Percentiles rank a stretch among this genome's conserved stretches.
These are phyloP conservation scores for Sphagnum contortum DNA, from an alignment of 225 moss, liverwort and hornwort species.

Conservation along the genomic window DNA sequence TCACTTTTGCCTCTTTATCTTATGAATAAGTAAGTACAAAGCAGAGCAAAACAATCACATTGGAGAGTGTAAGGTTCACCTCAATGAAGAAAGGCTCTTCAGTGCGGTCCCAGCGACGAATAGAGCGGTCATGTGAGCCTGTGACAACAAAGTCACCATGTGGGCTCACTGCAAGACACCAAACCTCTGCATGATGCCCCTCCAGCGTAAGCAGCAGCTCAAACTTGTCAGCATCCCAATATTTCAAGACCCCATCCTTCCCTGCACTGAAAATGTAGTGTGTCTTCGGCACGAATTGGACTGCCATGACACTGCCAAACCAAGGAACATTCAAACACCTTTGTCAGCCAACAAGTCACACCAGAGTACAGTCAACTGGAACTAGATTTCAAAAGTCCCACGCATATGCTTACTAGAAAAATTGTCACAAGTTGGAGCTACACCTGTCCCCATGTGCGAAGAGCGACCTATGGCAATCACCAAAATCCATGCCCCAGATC, in stretches of 20 bases:
- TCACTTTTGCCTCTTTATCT: background rate
- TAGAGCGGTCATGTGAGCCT: conserved; percentile 96
- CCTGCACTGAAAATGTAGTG: conserved; percentile 93
- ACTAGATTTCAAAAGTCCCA: no score
- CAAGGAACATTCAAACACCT: background rate
- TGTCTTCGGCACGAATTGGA: conserved; percentile 94
- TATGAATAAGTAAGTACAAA: no score
- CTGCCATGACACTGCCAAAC: conserved; percentile 75
- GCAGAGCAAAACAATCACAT: no score
- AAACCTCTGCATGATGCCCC: conserved; percentile 94
- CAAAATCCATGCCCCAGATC: conserved; percentile 99
- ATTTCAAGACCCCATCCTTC: conserved; percentile 86
- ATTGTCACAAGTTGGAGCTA: no score
- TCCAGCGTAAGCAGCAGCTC: conserved; percentile 83
- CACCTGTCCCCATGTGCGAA: conserved; percentile 98
- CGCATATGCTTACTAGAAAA: background rate
- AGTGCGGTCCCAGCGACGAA: conserved; percentile 99
- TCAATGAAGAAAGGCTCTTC: conserved; percentile 95
- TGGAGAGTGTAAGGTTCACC: conserved; percentile 20
- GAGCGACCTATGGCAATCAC: conserved; percentile 96
- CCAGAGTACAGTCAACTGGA: no score
- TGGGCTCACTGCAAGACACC: conserved; percentile 88
- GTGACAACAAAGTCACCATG: conserved; percentile 85
- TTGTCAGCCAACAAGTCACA: no score
- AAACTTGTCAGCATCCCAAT: conserved; percentile 98